Evolutionary conservation across 2,329 filamentous ascomycete species (phyloP), one percentile per base, ranked within the genome.

Genomic region (Dothistroma septosporum): DNA sequence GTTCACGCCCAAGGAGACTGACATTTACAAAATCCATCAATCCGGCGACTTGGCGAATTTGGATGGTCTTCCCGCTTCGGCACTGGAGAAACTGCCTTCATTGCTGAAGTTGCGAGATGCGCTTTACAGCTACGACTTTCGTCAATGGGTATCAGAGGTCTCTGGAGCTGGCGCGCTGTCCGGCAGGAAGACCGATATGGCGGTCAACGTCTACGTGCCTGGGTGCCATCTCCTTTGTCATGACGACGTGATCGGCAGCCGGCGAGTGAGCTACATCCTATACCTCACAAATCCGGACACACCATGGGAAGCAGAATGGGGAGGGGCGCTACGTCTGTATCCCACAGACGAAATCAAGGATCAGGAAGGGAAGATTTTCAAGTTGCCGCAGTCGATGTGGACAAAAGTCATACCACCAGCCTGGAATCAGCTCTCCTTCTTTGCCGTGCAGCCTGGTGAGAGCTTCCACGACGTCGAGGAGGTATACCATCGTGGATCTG

Each of bases 1-100:
- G 68, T 99, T 99, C 79, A 97, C 94, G 12, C 92, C 92, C 69
- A 99, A 99, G 77, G 94, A 99, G 77, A 99, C 94, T 53, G 94
- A 99, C 76, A 99, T 99, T 70, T 99, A 99, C 84, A 96, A 95
- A 78, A 97, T 99, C 73, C 92, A 97, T 82, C 94, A 99, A 80
- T 97, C 93, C 4, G 94, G 94, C 66, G 94, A 99, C 75, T 84
- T 99, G 35, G 94, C 94, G 52, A 99, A 99, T 77, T 86, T 99
- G 61, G 93, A 97, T 76, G 94, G 94, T 24, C 85, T 99, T 48
- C 91, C 96, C 64, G 88, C 95, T 73, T 87, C 87, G 8, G 92
- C 92, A 7, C 83, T 97, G 58, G 84, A 88, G 63, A 92, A 91
- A 73, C 81, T 99, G 14, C 94, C 94, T 0, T 96, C 91, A 12